These are phyloP conservation scores for Chenopodium quinoa DNA, from an alignment of 148 eudicot genomes.

Conservation along the genomic window DNA sequence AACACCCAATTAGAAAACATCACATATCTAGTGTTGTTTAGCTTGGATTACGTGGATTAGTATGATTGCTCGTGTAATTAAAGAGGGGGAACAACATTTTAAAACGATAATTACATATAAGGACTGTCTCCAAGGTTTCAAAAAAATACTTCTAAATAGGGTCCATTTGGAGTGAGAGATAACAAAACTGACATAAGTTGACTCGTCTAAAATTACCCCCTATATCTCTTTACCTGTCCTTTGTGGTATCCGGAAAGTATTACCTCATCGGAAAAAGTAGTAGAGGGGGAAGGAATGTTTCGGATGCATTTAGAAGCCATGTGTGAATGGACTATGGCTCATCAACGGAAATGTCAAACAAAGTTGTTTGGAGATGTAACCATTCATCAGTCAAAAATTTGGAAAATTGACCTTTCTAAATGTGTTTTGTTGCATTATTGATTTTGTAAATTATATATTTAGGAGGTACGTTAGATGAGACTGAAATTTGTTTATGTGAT, in stretches of 20 bases:
- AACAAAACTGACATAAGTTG: neutral
- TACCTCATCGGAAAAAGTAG: neutral
- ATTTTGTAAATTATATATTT: neutral
- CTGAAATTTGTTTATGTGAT: neutral
- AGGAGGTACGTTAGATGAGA: neutral
- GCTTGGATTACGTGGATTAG: neutral
- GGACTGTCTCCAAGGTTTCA: neutral
- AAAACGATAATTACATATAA: neutral
- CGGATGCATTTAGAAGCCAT: neutral
- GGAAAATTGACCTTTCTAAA: neutral
- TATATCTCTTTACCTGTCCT: no score
- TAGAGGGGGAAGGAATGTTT: neutral
- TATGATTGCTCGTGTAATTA: neutral
- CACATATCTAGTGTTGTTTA: neutral
- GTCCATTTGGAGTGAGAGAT: no score
- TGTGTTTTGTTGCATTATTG: neutral
- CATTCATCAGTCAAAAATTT: neutral
- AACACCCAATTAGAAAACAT: neutral
- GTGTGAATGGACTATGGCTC: neutral
- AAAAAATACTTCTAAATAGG: neutral
- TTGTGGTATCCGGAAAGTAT: neutral
- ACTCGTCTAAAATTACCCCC: neutral
- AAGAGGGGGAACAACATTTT: neutral
- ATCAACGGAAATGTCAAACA: neutral
- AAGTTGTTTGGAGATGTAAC: constrained; percentile 1